Base-by-base conservation (phyloP, 2,329 filamentous ascomycete genomes). In the Septoria linicola region DNA sequence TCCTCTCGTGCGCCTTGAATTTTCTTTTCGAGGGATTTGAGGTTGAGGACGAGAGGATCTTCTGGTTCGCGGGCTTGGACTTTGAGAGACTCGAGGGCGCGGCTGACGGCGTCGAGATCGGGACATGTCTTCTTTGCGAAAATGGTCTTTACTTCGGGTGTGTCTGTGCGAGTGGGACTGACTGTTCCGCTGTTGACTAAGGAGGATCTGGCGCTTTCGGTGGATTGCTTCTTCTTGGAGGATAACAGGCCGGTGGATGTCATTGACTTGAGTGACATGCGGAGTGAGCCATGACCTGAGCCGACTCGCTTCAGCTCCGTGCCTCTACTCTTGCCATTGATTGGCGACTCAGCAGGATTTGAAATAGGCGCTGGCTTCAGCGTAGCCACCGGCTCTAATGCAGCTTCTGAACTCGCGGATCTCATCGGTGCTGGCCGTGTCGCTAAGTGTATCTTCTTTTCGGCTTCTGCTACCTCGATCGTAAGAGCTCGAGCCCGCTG, bases 131-230 rank as follows among this genome's bases (percentile, higher is more conserved):
- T 52, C 10, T 44, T 47, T 13, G 44, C 16, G 47, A 60, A 58
- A 31, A 60, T 54, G 3, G 50, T 41, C 14, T 55, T 54, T n/a
- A 59, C 45, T 35, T 58, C 57, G 10, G 57, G 55, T 8, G 57
- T 56, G 3, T 49, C 49, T 21, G 35, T 40, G 17, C 27, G 46
- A 8, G 42, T 50, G 6, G 45, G 45, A 13, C 51, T 54, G 20
- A 40, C 46, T 19, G 43, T 40, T 5, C 41, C 47, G 23, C 47
- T 49, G 16, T 36, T 30, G 11, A 34, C 30, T 4, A 37, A 41
- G 5, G 37, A 40, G 1, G 39, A 42, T n/a, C 20, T 42, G 39
- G 30, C 20, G 32, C 16, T 41, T 7, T 49, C 47, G 11, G 23
- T 14, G 14, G 30, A 10, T 4, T 30, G 25, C 23, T 48, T 48